These are phyloP conservation scores for Halophytophthora polymorphica DNA, from an alignment of 352 stramenopile genomes.

Conservation along the genomic window DNA sequence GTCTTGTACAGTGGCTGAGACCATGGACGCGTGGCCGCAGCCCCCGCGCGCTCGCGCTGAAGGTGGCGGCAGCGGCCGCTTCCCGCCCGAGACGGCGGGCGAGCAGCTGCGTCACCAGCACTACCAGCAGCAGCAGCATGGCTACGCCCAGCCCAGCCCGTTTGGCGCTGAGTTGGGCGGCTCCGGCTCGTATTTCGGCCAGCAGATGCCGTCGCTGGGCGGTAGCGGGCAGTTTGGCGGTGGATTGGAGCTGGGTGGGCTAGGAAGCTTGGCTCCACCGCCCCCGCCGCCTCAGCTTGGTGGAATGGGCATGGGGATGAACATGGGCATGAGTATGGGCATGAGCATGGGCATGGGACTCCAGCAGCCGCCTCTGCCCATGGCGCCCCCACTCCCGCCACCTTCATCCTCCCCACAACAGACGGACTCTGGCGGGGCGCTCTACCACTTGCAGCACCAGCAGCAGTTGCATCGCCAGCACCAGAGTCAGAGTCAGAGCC, in stretches of 20 bases:
- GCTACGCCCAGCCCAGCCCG: conserved; percentile 15
- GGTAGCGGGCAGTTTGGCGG: conserved; percentile 8
- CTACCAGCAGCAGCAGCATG: neutral
- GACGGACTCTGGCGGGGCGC: conserved; percentile 8
- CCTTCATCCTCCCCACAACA: conserved; percentile 18
- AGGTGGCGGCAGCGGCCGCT: conserved; percentile 7
- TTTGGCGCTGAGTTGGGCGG: conserved; percentile 10
- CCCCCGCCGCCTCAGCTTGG: conserved; percentile 9
- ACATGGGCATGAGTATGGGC: conserved; percentile 7
- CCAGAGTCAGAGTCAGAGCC: conserved; percentile 16
- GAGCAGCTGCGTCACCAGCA: conserved; percentile 1
- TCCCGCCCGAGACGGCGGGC: conserved; percentile 16
- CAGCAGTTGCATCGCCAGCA: conserved; percentile 34
- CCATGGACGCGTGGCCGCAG: conserved; percentile 28
- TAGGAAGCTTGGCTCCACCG: conserved; percentile 10
- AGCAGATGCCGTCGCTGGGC: neutral
- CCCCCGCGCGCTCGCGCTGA: conserved; percentile 19
- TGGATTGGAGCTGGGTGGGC: conserved; percentile 16
- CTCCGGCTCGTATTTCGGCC: conserved; percentile 8
- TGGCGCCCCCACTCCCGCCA: conserved; percentile 18
- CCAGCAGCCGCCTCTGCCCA: conserved; percentile 9
- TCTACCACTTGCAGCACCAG: conserved; percentile 48
- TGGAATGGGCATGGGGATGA: conserved; percentile 9
- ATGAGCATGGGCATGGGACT: conserved; percentile 10
- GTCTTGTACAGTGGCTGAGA: too few relatives aligned